A percentile compares a stretch with the other conserved stretches of the same genome.
phyloP scores from a whole-genome alignment of 139 green algal species.

The Chara braunii region DNA sequence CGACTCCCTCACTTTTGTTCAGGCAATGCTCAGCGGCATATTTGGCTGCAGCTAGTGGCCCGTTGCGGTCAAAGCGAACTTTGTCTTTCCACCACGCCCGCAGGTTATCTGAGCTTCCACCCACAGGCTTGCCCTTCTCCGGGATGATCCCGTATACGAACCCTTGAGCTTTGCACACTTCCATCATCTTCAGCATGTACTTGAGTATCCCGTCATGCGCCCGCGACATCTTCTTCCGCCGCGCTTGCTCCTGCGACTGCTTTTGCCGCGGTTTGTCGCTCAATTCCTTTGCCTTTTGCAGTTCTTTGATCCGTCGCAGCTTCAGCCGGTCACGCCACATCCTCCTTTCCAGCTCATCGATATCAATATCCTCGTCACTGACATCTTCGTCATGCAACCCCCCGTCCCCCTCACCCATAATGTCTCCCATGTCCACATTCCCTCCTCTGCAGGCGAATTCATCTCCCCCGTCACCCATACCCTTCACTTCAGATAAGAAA shows the following conservation, averaged over 20 bases:
- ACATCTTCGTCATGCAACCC: not conserved
- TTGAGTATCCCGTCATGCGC: conserved; percentile 19
- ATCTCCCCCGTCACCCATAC: no score
- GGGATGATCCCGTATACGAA: conserved; percentile 31
- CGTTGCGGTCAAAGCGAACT: conserved; percentile 25
- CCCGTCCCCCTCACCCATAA: conserved; percentile 2
- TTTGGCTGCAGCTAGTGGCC: conserved; percentile 8
- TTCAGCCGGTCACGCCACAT: not conserved
- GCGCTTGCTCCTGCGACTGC: conserved; percentile 1
- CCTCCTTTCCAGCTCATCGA: conserved; percentile 7
- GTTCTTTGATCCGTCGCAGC: conserved; percentile 1
- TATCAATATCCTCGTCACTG: conserved; percentile 11
- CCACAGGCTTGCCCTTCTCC: conserved; percentile 29
- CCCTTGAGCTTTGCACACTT: conserved; percentile 20
- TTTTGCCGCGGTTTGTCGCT: not conserved
- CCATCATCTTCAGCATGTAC: conserved; percentile 26
- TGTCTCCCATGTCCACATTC: not conserved
- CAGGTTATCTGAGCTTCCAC: conserved; percentile 24
- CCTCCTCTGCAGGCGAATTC: no score
- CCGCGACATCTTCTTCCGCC: conserved; percentile 27
- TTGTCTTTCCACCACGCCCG: conserved; percentile 31
- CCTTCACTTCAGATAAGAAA: no score
- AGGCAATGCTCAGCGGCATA: conserved; percentile 13
- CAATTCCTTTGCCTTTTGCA: not conserved
- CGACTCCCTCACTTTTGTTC: no score